These are phyloP conservation scores for Aspergillus diversus DNA, from an alignment of 495 filamentous ascomycete genomes.

Conservation along the genomic window DNA sequence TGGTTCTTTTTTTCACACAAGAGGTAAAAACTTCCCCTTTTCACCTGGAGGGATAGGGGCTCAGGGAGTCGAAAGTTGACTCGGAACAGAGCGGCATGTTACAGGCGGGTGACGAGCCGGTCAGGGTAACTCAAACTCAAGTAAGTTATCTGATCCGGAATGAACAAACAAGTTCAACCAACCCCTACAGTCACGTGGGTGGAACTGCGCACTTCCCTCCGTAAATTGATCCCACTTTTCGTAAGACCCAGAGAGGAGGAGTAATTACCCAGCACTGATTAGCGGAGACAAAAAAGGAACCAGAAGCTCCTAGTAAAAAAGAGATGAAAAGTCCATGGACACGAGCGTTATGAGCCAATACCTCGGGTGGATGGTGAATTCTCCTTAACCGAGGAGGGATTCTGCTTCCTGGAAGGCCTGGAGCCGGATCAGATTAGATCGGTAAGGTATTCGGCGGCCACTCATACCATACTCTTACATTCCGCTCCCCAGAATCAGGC, in stretches of 20 bases:
- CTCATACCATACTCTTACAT: background rate
- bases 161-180: background rate
- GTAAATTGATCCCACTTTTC: too few species aligned
- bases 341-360: background rate
- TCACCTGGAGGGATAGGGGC: background rate
- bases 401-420: conserved; percentile 7
- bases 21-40: too few species aligned
- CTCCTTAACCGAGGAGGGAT: conserved; percentile 17
- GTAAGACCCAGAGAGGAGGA: background rate
- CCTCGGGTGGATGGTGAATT: conserved; percentile 7
- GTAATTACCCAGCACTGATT: background rate
- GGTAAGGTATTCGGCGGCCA: conserved; percentile 15
- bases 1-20: too few species aligned
- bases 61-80: background rate
- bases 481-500: conserved; percentile 18
- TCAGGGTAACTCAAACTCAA: background rate
- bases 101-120: background rate
- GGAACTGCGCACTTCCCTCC: too few species aligned
- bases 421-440: conserved; percentile 35
- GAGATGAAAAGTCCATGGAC: background rate
- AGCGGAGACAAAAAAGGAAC: background rate
- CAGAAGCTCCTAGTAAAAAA: background rate
- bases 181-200: conserved; percentile 5
- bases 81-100: conserved; percentile 2
- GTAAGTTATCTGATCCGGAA: conserved; percentile 29